A percentile compares a stretch with the other conserved stretches of the same genome.
phyloP scores from a whole-genome alignment of 2,329 filamentous ascomycete genomes.

The Lachnellula arida region DNA sequence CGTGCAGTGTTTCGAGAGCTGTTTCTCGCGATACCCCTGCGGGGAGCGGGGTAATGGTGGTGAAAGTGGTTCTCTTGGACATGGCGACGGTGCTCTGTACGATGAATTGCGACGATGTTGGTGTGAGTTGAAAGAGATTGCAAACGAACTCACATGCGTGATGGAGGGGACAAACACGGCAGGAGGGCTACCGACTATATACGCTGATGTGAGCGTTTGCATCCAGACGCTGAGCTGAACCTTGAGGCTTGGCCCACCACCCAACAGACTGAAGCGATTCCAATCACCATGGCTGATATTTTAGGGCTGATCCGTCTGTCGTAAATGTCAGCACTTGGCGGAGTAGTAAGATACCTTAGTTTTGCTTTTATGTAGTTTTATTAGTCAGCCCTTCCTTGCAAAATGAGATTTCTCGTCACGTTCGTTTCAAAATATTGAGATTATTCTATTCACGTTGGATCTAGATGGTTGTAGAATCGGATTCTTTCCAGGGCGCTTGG shows the following conservation, averaged over 20 bases:
- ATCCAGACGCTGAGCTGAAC: neutral
- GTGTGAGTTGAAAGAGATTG: neutral
- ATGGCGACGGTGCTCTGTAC: conserved; percentile 40
- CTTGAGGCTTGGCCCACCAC: neutral
- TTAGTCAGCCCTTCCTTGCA: too few species aligned
- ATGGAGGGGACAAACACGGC: neutral
- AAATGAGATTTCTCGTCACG: too few species aligned
- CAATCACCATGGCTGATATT: neutral
- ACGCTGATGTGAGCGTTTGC: neutral
- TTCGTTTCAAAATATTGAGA: too few species aligned
- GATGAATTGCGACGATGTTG: neutral
- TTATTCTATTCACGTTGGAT: too few species aligned
- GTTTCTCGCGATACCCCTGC: conserved; percentile 59
- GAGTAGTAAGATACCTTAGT: too few species aligned
- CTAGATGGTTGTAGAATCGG: too few species aligned
- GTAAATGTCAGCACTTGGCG: too few species aligned
- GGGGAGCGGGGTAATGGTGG: conserved; percentile 73
- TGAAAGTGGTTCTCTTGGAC: conserved; percentile 64
- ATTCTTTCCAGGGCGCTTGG: too few species aligned
- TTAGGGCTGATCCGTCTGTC: too few species aligned
- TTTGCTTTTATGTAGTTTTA: too few species aligned
- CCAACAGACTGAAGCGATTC: neutral
- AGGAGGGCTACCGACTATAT: too few species aligned
- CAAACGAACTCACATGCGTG: neutral
- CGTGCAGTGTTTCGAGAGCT: conserved; percentile 71